These are phyloP conservation scores for Xylaria digitata DNA, from an alignment of 2,329 filamentous ascomycete genomes.

Conservation along the genomic window DNA sequence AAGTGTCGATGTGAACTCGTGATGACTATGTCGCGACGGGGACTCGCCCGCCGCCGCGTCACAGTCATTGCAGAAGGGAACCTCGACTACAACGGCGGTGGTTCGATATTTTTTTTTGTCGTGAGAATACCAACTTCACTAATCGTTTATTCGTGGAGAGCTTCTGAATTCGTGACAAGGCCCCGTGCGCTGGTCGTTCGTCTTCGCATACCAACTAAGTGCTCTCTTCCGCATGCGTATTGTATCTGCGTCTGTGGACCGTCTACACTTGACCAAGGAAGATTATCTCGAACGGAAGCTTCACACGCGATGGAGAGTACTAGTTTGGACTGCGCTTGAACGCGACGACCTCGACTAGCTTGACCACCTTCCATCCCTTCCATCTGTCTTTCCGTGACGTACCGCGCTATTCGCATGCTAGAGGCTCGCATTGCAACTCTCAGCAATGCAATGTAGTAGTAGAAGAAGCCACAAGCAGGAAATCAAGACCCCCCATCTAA, in stretches of 20 bases:
- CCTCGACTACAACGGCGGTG: background rate
- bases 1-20: background rate
- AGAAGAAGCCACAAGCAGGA: slow-evolving; percentile 13
- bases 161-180: slow-evolving; percentile 1
- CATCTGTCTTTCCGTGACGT: slow-evolving; percentile 13
- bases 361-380: slow-evolving; percentile 27
- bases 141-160: background rate
- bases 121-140: slow-evolving; percentile 3
- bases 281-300: slow-evolving; percentile 24
- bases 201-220: background rate
- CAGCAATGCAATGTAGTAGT: slow-evolving; percentile 31
- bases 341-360: slow-evolving; percentile 7
- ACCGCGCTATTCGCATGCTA: slow-evolving; percentile 15
- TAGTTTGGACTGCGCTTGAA: slow-evolving; percentile 15
- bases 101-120: slow-evolving; percentile 18
- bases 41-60: slow-evolving; percentile 25
- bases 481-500: background rate
- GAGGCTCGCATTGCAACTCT: slow-evolving; percentile 25
- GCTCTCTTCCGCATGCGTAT: slow-evolving; percentile 18
- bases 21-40: slow-evolving; percentile 22
- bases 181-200: background rate
- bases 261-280: background rate
- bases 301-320: slow-evolving; percentile 23
- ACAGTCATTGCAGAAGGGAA: slow-evolving; percentile 25
- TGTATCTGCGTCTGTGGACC: slow-evolving; percentile 2